phyloP scores from a whole-genome alignment of 2,329 filamentous ascomycete species.

The Aureobasidium sp. region DNA sequence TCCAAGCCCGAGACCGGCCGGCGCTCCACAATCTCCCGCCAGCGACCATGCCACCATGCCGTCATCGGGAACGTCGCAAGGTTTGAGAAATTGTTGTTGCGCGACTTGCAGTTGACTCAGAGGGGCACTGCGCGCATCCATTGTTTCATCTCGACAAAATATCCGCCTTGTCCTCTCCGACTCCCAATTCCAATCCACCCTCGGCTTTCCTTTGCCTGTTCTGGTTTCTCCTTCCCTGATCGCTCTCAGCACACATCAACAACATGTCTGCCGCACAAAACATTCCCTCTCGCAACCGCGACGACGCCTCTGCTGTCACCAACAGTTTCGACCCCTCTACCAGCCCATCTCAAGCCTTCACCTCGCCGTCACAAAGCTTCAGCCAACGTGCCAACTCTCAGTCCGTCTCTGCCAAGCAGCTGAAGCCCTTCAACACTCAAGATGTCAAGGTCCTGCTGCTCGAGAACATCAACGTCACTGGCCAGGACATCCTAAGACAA shows the following conservation, averaged over 20 bases:
- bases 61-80: conserved; percentile 5
- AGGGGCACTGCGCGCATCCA: neutral
- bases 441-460: conserved; percentile 94
- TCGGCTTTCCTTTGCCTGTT: neutral
- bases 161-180: neutral
- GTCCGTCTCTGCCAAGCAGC: conserved; percentile 53
- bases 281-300: conserved; percentile 26
- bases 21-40: neutral
- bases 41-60: neutral
- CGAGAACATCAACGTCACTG: conserved; percentile 92
- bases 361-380: conserved; percentile 58
- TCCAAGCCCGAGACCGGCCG: neutral
- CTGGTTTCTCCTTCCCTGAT: neutral
- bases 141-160: neutral
- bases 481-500: conserved; percentile 66
- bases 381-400: conserved; percentile 28
- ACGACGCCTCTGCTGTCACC: conserved; percentile 24
- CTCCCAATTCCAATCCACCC: neutral
- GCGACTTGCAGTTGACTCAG: neutral
- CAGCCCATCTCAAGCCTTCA: conserved; percentile 59
- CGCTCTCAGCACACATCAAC: conserved; percentile 5
- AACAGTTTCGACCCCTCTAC: conserved; percentile 28
- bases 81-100: conserved; percentile 5
- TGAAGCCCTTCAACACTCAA: conserved; percentile 92
- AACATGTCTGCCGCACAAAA: conserved; percentile 26